phyloP scores from a whole-genome alignment of 2,329 filamentous ascomycete species.

The Pezicula neosporulosa region DNA sequence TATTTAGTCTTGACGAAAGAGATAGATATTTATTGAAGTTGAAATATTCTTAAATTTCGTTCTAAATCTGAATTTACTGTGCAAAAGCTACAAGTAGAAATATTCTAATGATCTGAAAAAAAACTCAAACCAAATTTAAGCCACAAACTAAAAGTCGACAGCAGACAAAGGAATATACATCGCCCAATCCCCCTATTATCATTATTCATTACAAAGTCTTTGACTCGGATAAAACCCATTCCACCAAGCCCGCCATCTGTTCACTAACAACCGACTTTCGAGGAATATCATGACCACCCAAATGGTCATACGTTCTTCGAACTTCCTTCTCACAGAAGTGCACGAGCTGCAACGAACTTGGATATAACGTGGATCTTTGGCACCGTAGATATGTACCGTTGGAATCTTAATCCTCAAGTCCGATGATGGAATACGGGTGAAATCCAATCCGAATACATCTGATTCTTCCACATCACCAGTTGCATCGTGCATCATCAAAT shows the following conservation, averaged over 20 bases:
- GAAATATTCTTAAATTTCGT: no score
- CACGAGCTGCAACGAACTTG: constrained; percentile 33
- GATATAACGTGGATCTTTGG: constrained; percentile 36
- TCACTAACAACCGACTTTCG: constrained; percentile 27
- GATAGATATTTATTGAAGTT: no score
- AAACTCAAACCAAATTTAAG: no score
- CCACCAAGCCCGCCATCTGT: constrained; percentile 23
- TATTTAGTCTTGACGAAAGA: no score
- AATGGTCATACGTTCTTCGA: constrained; percentile 33
- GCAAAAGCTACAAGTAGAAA: no score
- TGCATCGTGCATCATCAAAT: background rate
- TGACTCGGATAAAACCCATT: constrained; percentile 2
- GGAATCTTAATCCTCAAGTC: constrained; percentile 30
- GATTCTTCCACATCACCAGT: background rate
- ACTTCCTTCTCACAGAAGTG: constrained; percentile 28
- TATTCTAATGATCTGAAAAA: no score
- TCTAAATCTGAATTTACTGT: no score
- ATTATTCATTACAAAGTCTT: no score
- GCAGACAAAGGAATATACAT: no score
- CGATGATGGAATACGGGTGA: constrained; percentile 7
- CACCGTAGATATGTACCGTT: constrained; percentile 38
- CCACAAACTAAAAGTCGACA: no score
- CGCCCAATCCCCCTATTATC: no score
- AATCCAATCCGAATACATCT: constrained; percentile 10
- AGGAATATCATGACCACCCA: constrained; percentile 40